Percentiles rank a stretch among this genome's conserved stretches.
Conservation (phyloP, 1,139 yeast genomes). For the Lodderomyces theae region DNA sequence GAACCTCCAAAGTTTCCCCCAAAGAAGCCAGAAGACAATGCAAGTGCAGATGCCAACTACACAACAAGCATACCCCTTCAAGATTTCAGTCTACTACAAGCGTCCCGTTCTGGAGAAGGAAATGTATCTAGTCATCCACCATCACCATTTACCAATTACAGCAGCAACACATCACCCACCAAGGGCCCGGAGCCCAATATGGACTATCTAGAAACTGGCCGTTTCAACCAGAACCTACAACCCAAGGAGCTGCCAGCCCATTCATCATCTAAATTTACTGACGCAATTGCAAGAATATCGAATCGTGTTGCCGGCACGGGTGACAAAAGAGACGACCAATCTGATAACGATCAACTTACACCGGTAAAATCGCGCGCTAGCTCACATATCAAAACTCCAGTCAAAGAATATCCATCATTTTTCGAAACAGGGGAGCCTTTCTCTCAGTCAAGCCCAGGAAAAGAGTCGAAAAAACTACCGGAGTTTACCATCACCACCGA, state of each 20-base stretch:
- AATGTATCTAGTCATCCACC: slow-evolving; percentile 3
- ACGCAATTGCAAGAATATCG: slow-evolving; percentile 34
- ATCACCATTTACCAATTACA: slow-evolving; percentile 8
- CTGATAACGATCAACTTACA: neutral
- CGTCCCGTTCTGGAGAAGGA: neutral
- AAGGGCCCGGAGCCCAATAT: neutral
- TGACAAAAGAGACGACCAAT: slow-evolving; percentile 9
- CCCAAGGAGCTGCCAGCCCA: slow-evolving; percentile 13
- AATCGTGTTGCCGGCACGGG: slow-evolving; percentile 45
- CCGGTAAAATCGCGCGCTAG: slow-evolving; percentile 5
- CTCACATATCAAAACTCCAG: slow-evolving; percentile 10
- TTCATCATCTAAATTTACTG: slow-evolving; percentile 22
- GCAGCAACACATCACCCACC: neutral
- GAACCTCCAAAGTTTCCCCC: slow-evolving; percentile 2
- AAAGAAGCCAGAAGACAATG: neutral
- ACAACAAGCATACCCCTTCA: slow-evolving; percentile 23
- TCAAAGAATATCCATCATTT: slow-evolving; percentile 11
- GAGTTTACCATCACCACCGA: slow-evolving; percentile 1
- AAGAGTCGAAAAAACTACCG: neutral
- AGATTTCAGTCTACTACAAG: slow-evolving; percentile 8
- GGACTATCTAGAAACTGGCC: slow-evolving; percentile 16
- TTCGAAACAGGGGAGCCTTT: slow-evolving; percentile 3
- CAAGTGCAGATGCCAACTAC: slow-evolving; percentile 12
- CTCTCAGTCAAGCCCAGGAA: neutral
- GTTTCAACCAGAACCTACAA: slow-evolving; percentile 8